A percentile compares a stretch with the other conserved stretches of the same genome.
Conservation (phyloP, 2,329 filamentous ascomycete species). For the Penicillium sp. region DNA sequence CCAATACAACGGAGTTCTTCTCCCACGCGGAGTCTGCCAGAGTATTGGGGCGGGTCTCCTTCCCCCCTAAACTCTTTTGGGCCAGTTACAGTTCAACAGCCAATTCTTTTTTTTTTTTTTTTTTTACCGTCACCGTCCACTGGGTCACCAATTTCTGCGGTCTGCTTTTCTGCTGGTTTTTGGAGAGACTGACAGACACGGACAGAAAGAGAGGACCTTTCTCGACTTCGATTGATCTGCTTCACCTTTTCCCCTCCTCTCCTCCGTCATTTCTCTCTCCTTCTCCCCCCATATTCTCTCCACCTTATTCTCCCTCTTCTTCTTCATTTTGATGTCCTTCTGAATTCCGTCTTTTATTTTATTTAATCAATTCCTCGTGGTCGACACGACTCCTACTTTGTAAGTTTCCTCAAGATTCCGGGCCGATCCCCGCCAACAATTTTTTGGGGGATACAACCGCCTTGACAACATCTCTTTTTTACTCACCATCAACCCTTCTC, state of each 20-base stretch:
- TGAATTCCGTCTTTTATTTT: conserved; percentile 15
- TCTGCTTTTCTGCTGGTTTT: conserved; percentile 1
- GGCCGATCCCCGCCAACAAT: conserved; percentile 13
- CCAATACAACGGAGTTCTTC: not conserved
- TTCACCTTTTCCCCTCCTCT: conserved; percentile 9
- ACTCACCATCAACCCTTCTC: not conserved
- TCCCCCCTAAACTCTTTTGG: conserved; percentile 43
- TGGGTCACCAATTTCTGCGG: conserved; percentile 2
- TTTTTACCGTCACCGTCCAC: conserved; percentile 9
- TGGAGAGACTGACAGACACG: not conserved
- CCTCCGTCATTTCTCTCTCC: not conserved
- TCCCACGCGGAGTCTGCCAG: conserved; percentile 17
- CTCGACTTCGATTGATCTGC: conserved; percentile 1
- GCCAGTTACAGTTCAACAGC: conserved; percentile 41
- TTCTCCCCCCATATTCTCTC: conserved; percentile 9
- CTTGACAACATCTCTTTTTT: not conserved
- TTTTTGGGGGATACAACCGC: conserved; percentile 35
- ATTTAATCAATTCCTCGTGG: conserved; percentile 17
- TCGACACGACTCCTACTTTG: conserved; percentile 8
- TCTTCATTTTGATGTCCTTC: conserved; percentile 44
- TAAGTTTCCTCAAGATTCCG: conserved; percentile 2
- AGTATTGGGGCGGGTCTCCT: conserved; percentile 33
- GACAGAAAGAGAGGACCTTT: not conserved
- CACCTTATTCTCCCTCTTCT: conserved; percentile 18
- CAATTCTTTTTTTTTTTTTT: conserved; percentile 29